Conservation (phyloP, 257 asterid species). For the Leptodermis oblonga region DNA sequence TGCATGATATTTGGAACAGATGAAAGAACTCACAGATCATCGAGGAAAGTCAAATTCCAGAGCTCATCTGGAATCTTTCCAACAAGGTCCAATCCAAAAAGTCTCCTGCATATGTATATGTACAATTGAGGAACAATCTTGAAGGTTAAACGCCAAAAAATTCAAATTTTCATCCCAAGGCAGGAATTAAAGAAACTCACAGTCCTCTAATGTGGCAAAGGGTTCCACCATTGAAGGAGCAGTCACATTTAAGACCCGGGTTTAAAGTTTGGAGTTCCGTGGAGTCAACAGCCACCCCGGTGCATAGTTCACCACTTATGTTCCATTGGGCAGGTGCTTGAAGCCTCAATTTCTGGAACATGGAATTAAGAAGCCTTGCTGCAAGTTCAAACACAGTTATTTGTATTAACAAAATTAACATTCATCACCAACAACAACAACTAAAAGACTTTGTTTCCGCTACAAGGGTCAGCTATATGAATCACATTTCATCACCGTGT, state of each 20-base stretch:
- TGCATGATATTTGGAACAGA: background rate
- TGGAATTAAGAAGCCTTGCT: conserved; percentile 45
- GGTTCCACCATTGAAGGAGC: conserved; percentile 38
- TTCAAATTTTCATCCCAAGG: too few species aligned
- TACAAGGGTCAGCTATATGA: too few species aligned
- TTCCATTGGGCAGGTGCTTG: conserved; percentile 45
- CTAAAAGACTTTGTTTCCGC: too few species aligned
- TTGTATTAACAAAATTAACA: background rate
- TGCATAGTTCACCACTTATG: conserved; percentile 56
- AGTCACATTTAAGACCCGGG: conserved; percentile 67
- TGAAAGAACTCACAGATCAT: conserved; percentile 10
- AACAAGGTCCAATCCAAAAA: background rate
- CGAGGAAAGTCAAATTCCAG: conserved; percentile 13
- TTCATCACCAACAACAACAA: too few species aligned
- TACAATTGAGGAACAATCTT: too few species aligned
- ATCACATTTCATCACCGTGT: too few species aligned
- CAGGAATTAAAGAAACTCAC: background rate
- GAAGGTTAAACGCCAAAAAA: background rate
- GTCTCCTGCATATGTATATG: background rate
- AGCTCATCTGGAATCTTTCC: background rate
- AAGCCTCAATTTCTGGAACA: conserved; percentile 40
- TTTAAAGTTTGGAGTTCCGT: conserved; percentile 15
- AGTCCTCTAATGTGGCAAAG: conserved; percentile 32
- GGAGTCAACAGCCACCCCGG: conserved; percentile 45
- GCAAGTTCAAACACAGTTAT: conserved; percentile 24